A percentile compares a stretch with the other conserved stretches of the same genome.
phyloP scores from a whole-genome alignment of 352 stramenopile genomes.

The Globisporangium uncinulatum region DNA sequence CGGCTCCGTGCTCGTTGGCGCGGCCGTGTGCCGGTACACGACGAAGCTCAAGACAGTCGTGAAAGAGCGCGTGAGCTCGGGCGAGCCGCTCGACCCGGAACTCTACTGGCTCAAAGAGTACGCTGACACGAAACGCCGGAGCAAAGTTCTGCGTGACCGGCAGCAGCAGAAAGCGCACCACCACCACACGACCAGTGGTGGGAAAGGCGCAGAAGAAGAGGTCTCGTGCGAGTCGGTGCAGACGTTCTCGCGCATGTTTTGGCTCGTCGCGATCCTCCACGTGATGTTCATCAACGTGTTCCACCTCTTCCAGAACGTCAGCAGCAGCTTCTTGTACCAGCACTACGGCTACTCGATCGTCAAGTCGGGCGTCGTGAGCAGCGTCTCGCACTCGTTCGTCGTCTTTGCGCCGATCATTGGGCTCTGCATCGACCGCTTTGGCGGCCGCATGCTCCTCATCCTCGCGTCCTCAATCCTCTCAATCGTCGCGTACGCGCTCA shows the following conservation, averaged over 20 bases:
- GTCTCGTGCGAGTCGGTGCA: constrained; percentile 59
- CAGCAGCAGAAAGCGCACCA: not conserved
- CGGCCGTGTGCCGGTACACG: constrained; percentile 59
- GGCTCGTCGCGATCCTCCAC: constrained; percentile 78
- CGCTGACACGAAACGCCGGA: constrained; percentile 55
- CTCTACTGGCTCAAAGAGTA: constrained; percentile 72
- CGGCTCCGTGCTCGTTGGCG: constrained; percentile 38
- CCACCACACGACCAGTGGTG: not conserved
- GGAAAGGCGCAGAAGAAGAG: constrained; percentile 5
- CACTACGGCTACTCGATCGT: constrained; percentile 82
- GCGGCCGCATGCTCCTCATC: constrained; percentile 81
- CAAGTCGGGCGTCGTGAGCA: constrained; percentile 80
- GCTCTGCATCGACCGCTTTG: constrained; percentile 85
- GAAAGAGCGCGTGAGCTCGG: constrained; percentile 45
- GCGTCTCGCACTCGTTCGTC: constrained; percentile 71
- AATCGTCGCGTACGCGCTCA: constrained; percentile 73
- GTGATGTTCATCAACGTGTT: constrained; percentile 89
- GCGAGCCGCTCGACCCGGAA: constrained; percentile 44
- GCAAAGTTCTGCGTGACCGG: constrained; percentile 24
- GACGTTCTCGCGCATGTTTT: constrained; percentile 84
- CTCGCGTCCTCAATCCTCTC: constrained; percentile 60
- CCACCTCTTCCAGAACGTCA: constrained; percentile 91
- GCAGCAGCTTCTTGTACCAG: constrained; percentile 81
- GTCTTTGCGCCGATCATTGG: constrained; percentile 87
- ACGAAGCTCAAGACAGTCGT: constrained; percentile 55